Evolutionary conservation across 768 basidiomycete genomes (phyloP).

Genomic region (Albatrellus ellisii): DNA sequence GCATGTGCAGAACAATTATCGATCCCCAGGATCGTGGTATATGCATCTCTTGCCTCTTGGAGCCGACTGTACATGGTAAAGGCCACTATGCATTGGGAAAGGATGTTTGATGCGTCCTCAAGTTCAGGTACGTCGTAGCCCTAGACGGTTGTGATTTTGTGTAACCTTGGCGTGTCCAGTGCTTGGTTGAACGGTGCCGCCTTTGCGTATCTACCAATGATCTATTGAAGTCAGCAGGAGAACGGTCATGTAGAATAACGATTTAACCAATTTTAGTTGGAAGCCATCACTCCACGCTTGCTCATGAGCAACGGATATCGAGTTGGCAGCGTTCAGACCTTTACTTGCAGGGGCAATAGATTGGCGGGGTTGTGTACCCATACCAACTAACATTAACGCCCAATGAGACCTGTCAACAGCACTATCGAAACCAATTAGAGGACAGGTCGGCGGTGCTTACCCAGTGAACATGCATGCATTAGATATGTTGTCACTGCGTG

Average conservation of each 20-base stretch:
- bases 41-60: constrained; percentile 59
- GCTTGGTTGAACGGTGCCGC: constrained; percentile 70
- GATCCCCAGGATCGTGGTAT: constrained; percentile 71
- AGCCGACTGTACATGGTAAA: constrained; percentile 18
- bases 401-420: constrained; percentile 96
- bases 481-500: constrained; percentile 98
- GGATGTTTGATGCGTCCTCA: constrained; percentile 54
- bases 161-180: constrained; percentile 69
- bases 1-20: constrained; percentile 78
- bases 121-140: constrained; percentile 84
- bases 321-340: constrained; percentile 68
- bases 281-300: constrained; percentile 89
- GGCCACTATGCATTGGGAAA: neutral
- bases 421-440: too few relatives aligned
- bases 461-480: constrained; percentile 89
- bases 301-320: constrained; percentile 84
- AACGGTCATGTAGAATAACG: constrained; percentile 2
- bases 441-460: constrained; percentile 27
- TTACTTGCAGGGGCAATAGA: constrained; percentile 75
- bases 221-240: neutral
- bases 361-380: constrained; percentile 90
- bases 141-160: constrained; percentile 75
- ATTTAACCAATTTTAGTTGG: constrained; percentile 74
- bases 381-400: constrained; percentile 90
- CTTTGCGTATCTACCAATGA: constrained; percentile 43